Evolutionary conservation across 73 alveolate genomes (phyloP).

Genomic region (Paraurostyla sp.): DNA sequence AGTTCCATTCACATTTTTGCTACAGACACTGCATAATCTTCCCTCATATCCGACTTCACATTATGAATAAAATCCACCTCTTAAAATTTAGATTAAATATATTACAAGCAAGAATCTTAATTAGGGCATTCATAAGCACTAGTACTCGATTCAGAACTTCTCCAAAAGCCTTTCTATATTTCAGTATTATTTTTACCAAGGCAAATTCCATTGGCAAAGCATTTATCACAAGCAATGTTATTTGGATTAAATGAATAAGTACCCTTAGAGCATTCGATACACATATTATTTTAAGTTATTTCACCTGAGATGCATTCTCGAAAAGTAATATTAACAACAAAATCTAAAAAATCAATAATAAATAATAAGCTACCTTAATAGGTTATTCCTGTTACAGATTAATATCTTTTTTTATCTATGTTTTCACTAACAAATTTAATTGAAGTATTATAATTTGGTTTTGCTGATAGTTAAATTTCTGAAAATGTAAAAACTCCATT

Average conservation of each 20-base stretch:
- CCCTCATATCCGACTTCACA: conserved; percentile 10
- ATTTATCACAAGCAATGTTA: not conserved
- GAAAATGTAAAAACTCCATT: no score
- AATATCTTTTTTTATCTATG: no score
- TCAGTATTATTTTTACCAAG: not conserved
- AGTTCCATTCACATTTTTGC: not conserved
- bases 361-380: no score
- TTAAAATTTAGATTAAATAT: not conserved
- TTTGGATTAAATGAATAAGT: not conserved
- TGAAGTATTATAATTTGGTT: no score
- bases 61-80: conserved; percentile 16
- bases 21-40: not conserved
- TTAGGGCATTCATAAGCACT: not conserved
- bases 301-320: conserved; percentile 23
- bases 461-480: no score
- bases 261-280: not conserved
- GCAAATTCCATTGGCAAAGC: not conserved
- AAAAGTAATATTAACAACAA: not conserved
- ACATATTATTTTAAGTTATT: not conserved
- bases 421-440: no score
- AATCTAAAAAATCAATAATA: not conserved
- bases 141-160: not conserved
- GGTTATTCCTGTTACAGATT: not conserved
- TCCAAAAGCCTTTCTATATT: conserved; percentile 8
- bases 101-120: not conserved